phyloP scores from a whole-genome alignment of 2,329 filamentous ascomycete genomes.

The Nemania sp. region DNA sequence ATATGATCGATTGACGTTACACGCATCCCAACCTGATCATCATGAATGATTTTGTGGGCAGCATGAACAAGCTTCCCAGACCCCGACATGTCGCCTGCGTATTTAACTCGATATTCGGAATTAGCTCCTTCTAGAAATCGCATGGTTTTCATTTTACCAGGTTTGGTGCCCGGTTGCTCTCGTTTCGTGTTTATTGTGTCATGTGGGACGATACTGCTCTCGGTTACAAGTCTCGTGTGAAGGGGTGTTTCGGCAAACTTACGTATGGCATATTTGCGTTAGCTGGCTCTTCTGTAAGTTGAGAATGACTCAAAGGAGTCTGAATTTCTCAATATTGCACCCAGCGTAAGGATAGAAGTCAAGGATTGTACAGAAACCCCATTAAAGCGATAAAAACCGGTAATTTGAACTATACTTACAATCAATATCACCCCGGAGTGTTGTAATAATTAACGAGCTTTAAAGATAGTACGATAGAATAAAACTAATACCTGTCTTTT shows the following conservation, averaged over 20 bases:
- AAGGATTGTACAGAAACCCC: too few species aligned
- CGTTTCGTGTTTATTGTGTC: slow-evolving; percentile 7
- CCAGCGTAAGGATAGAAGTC: not conserved
- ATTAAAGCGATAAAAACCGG: too few species aligned
- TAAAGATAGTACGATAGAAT: not conserved
- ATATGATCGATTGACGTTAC: not conserved
- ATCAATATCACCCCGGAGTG: not conserved
- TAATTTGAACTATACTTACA: too few species aligned
- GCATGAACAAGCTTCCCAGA: not conserved
- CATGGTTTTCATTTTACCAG: slow-evolving; percentile 4
- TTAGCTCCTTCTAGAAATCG: not conserved
- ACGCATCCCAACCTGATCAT: not conserved
- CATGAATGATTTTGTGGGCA: not conserved
- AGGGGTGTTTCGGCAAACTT: not conserved
- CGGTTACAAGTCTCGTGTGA: slow-evolving; percentile 3
- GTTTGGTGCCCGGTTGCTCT: slow-evolving; percentile 1
- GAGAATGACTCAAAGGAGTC: not conserved
- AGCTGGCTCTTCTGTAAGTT: not conserved
- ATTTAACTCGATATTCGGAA: slow-evolving; percentile 1
- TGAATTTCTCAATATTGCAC: not conserved
- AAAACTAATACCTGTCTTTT: not conserved
- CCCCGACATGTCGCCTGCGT: not conserved
- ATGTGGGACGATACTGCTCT: not conserved
- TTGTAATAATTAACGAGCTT: not conserved
- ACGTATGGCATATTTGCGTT: slow-evolving; percentile 6